Evolutionary conservation across 805 yeast species (phyloP), one percentile per base, ranked within the genome.

Genomic region (Metschnikowia anglica): DNA sequence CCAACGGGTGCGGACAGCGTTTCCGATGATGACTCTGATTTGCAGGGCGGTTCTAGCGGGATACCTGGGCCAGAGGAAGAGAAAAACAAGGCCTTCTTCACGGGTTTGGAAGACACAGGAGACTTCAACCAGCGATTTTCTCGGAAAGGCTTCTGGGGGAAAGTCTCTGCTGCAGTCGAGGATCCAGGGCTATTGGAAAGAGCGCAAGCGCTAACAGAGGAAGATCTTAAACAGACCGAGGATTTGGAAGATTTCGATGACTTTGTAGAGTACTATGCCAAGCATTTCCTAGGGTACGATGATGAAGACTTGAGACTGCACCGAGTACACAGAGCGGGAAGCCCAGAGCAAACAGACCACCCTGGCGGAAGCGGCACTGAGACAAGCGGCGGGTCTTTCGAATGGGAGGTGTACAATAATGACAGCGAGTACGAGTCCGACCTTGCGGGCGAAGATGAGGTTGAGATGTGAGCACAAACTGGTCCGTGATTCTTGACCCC

Each of bases 181-280:
- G 33, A 25, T 7, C 37, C 35, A 2, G 13, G 12, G 21, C 10
- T 25, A 10, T 11, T 24, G 17, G 24, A 10, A 2, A 21, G 12
- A 16, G 24, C 30, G 8, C 36, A 24, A 16, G 41, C 46, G 2
- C 20, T 45, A 16, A 12, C 41, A 2, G 40, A 37, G 16, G 32
- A 34, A 15, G 49, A 45, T 3, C 26, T 45, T 23, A 23, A 29
- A 13, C 28, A 30, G 25, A 37, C 47, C 7, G 46, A 27, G 5
- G 43, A 41, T 9, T 27, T 48, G 4, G 48, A 46, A 16, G 49
- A 48, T 30, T 36, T 48, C 19, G 52, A 48, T 34, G 52, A 48
- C 27, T 48, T 48, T 13, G 42, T 48, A n/a, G 52, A 48, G 34
- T 48, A 39, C 21, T 48, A 43, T 24, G 52, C 52, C 25, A 31